Conservation (phyloP, 345 rosid species). For the Eucalyptus erythrocorys region DNA sequence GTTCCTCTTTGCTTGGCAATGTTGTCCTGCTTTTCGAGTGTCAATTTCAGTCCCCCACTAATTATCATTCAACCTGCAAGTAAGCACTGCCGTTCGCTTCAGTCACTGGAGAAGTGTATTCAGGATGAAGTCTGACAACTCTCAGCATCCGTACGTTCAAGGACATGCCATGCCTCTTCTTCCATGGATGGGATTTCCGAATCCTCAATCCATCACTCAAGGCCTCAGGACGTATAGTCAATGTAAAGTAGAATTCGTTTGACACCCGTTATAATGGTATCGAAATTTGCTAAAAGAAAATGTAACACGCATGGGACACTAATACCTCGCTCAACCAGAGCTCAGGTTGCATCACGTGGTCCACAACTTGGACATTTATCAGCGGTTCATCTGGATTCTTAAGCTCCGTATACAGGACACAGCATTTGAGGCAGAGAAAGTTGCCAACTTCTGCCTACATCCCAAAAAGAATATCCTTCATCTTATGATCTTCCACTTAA, state of each 20-base stretch:
- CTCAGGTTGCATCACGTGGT: conserved; percentile 72
- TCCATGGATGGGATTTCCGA: too few species aligned
- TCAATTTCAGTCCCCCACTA: not conserved
- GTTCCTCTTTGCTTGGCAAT: not conserved
- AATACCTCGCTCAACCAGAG: conserved; percentile 58
- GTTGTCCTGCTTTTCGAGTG: not conserved
- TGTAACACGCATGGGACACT: not conserved
- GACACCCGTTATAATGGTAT: not conserved
- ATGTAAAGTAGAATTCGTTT: too few species aligned
- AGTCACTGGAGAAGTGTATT: not conserved
- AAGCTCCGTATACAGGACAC: conserved; percentile 61
- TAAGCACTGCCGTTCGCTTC: not conserved
- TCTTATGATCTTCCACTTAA: too few species aligned
- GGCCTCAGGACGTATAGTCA: too few species aligned
- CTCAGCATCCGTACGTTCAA: too few species aligned
- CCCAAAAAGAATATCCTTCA: too few species aligned
- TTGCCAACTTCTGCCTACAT: too few species aligned
- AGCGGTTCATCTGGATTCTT: conserved; percentile 36
- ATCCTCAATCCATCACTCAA: too few species aligned
- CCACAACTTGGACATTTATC: conserved; percentile 62
- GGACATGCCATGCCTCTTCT: too few species aligned
- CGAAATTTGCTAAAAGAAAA: not conserved
- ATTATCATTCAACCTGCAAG: not conserved
- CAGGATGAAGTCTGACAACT: not conserved
- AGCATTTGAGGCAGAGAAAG: not conserved